Evolutionary conservation across 179 eudicot species (phyloP), one percentile per base, ranked within the genome.

Genomic region (Silene coronaria): DNA sequence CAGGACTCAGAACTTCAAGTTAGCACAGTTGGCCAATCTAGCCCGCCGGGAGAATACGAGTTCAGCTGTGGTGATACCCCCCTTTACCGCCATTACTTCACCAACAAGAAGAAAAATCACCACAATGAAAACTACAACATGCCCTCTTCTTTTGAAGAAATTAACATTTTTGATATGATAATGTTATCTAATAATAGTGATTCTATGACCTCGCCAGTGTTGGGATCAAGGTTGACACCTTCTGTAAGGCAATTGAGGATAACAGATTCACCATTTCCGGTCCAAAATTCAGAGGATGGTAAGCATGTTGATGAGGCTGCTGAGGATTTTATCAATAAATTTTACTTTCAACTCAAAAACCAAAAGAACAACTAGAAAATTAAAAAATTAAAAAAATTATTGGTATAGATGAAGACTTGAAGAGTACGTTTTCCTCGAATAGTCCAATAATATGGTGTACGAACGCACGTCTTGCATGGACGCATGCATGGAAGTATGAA

Each of bases 31-130:
- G 70, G 70, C 21, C 46, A 66, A n/a, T 32, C 70, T 12, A 11
- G 7, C 12, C 61, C 60, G 19, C 46, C 46, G 0, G 65, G 65
- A 21, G 86, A 83, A 68, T 80, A 77, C 51, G 83, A 80, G 77
- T 80, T 83, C 65, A 83, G 86, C 17, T 83, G 84, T 12, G 80
- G 73, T 23, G 67, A 61, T 69, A 77, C 81, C 0, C 86, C 83
- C 6, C 23, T 73, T n/a, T 76, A 80, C 57, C 79, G 55, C n/a
- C 76, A 71, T 38, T 73, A 71, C 71, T 79, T 83, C 66, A 61
- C 77, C 14, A 68, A 67, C 60, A 77, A 60, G 53, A 80, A 75
- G 1, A 28, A 65, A 6, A 36, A 74, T 53, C 24, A n/a, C 12
- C 8, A 66, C 11, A 38, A 1, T 38, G 45, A 38, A 38, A 34